Conservation (phyloP, 2,329 filamentous ascomycete species). For the Hypoxylon rubiginosum region DNA sequence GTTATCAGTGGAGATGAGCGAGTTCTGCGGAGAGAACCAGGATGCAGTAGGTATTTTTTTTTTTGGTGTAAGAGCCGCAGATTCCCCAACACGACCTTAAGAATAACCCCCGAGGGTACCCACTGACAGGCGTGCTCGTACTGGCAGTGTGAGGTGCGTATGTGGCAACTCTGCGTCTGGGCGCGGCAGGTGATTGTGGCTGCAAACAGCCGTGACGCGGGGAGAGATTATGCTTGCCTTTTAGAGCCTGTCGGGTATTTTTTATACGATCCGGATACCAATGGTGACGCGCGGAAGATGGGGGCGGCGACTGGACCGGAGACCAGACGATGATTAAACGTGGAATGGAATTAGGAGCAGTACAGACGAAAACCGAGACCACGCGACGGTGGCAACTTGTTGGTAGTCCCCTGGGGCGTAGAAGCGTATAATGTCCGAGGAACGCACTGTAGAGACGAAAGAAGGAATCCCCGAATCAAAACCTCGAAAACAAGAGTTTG, state of each 20-base stretch:
- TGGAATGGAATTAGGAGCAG: constrained; percentile 36
- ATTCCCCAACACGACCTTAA: constrained; percentile 25
- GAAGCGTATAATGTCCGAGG: constrained; percentile 31
- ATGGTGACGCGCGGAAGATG: constrained; percentile 33
- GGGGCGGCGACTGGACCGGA: not conserved
- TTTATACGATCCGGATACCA: constrained; percentile 22
- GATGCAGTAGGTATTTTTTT: constrained; percentile 14
- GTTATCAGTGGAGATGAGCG: not conserved
- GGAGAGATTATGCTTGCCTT: constrained; percentile 34
- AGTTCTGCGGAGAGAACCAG: constrained; percentile 21
- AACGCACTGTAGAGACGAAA: constrained; percentile 37
- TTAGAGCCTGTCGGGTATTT: constrained; percentile 22
- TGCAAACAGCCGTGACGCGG: not conserved
- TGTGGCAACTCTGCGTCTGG: constrained; percentile 17
- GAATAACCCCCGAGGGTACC: constrained; percentile 26
- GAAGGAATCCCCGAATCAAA: constrained; percentile 38
- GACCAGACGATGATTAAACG: constrained; percentile 32
- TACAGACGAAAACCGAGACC: constrained; percentile 39
- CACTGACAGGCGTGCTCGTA: constrained; percentile 19
- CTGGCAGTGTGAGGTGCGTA: constrained; percentile 19
- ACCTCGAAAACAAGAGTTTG: constrained; percentile 42
- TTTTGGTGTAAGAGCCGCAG: constrained; percentile 38
- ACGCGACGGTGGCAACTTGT: constrained; percentile 38
- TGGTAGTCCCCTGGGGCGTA: constrained; percentile 12
- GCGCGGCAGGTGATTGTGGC: constrained; percentile 2